Evolutionary conservation across 2,329 filamentous ascomycete genomes (phyloP).

Genomic region (Aureobasidium namibiae): DNA sequence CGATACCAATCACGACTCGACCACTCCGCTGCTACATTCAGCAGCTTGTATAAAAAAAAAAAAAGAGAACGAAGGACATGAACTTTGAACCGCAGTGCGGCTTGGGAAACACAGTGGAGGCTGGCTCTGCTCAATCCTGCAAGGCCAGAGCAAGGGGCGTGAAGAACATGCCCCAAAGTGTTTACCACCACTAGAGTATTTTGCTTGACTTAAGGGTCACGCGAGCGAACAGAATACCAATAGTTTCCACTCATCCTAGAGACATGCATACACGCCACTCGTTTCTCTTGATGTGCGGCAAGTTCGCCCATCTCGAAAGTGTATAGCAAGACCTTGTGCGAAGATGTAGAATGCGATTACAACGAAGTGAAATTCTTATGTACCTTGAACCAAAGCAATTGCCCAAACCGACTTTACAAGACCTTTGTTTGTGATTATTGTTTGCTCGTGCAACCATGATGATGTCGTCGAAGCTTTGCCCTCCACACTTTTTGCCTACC

Average conservation of each 20-base stretch:
- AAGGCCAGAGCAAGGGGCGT: neutral
- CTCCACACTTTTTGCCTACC: constrained; percentile 6
- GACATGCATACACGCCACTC: neutral
- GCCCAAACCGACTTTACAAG: neutral
- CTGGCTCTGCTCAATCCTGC: neutral
- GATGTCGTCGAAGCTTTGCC: constrained; percentile 12
- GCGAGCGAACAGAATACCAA: neutral
- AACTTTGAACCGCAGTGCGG: neutral
- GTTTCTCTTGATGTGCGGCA: neutral
- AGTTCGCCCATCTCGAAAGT: neutral
- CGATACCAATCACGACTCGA: neutral
- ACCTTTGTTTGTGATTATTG: neutral
- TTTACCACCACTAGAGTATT: neutral
- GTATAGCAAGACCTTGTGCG: neutral
- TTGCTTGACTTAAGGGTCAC: neutral
- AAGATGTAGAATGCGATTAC: too few species aligned
- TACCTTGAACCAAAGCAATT: neutral
- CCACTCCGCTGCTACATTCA: neutral
- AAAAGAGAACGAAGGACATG: constrained; percentile 8
- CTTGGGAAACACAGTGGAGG: neutral
- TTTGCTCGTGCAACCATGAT: neutral
- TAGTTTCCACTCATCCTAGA: neutral
- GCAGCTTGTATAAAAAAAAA: constrained; percentile 1
- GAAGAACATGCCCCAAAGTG: neutral
- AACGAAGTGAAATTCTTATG: neutral